Evolutionary conservation across 2,329 filamentous ascomycete genomes (phyloP).

Genomic region (Fusarium verrucosum): DNA sequence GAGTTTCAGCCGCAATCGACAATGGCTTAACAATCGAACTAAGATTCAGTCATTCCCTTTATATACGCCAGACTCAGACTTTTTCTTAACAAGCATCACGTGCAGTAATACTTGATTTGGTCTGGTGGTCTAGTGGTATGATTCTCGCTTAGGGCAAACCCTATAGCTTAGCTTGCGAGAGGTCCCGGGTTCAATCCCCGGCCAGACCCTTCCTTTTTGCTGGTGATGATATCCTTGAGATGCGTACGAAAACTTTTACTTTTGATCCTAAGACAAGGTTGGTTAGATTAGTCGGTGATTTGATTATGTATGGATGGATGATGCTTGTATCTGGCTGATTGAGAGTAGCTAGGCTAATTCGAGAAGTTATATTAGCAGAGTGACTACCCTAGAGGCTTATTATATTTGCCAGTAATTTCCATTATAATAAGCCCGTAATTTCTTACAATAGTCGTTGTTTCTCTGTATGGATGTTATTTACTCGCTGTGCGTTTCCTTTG

Average conservation of each 20-base stretch:
- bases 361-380: no score
- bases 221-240: rapidly evolving
- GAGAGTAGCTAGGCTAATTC: no score
- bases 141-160: slow-evolving; percentile 73
- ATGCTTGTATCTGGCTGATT: no score
- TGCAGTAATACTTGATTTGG: slow-evolving; percentile 30
- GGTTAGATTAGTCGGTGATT: no score
- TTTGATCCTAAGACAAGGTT: background rate
- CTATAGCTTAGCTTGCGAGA: slow-evolving; percentile 53
- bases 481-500: no score
- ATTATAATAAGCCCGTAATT: no score
- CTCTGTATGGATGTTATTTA: no score
- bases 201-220: slow-evolving; percentile 52
- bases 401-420: no score
- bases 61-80: background rate
- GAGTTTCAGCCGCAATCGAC: background rate
- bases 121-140: slow-evolving; percentile 72
- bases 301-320: no score
- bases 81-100: background rate
- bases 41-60: background rate
- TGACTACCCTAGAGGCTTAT: no score
- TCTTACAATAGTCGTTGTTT: no score
- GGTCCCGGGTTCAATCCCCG: slow-evolving; percentile 59
- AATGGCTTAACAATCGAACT: background rate
- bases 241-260: rapidly evolving